A percentile compares a stretch with the other conserved stretches of the same genome.
Conservation (phyloP, 257 asterid genomes). For the Salvia miltiorrhiza region DNA sequence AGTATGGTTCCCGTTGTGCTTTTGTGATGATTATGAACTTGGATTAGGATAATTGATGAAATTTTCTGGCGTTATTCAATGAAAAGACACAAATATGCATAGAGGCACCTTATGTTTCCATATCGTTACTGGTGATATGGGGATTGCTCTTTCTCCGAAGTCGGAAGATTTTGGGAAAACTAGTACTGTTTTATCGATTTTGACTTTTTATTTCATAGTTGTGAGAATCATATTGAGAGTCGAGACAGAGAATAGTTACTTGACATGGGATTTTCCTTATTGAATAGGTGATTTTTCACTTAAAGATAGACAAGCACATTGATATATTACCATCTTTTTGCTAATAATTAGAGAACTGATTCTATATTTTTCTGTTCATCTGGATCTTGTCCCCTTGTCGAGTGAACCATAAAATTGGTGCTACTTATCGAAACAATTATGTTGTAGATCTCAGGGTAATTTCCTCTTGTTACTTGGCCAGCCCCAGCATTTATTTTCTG, state of each 20-base stretch:
- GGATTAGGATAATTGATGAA: background rate
- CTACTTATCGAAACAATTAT: background rate
- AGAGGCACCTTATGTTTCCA: background rate
- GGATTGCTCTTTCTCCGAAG: background rate
- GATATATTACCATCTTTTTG: background rate
- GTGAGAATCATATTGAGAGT: conserved; percentile 7
- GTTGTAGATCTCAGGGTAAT: background rate
- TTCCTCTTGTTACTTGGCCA: background rate
- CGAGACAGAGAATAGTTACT: background rate
- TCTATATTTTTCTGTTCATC: background rate
- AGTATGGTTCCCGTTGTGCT: background rate
- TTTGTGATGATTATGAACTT: background rate
- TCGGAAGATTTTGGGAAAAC: background rate
- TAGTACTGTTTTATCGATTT: background rate
- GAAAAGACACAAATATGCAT: background rate
- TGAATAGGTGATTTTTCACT: conserved; percentile 1
- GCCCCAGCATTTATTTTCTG: background rate
- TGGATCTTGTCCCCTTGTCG: background rate
- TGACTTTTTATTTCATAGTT: background rate
- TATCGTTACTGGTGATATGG: background rate
- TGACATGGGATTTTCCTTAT: background rate
- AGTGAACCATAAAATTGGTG: background rate
- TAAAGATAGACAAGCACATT: background rate
- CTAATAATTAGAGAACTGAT: background rate
- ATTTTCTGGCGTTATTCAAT: background rate